These are phyloP conservation scores for Epichloe brachyelytri DNA, from an alignment of 2,329 filamentous ascomycete genomes.

Conservation along the genomic window DNA sequence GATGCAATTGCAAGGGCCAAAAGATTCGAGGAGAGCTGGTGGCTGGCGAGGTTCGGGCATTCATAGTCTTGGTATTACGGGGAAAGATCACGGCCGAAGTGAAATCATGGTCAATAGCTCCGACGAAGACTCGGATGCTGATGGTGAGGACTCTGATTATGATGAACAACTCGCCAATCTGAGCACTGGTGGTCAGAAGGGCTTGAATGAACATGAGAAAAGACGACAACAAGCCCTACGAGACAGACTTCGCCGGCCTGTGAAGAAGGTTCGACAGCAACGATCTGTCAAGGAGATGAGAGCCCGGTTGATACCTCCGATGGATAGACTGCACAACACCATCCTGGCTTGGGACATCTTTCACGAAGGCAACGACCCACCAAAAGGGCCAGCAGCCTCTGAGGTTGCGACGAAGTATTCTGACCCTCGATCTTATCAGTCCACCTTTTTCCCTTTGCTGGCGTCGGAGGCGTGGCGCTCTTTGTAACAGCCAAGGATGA, in stretches of 20 bases:
- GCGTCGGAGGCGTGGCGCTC: conserved; percentile 93
- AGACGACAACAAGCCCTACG: conserved; percentile 35
- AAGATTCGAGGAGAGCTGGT: conserved; percentile 23
- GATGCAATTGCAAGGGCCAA: conserved; percentile 59
- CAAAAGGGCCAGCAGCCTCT: conserved; percentile 59
- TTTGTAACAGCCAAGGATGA: conserved; percentile 82
- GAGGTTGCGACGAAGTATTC: conserved; percentile 67
- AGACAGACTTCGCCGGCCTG: conserved; percentile 51
- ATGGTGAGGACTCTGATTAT: conserved; percentile 44
- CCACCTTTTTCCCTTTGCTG: conserved; percentile 80
- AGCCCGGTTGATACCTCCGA: conserved; percentile 78
- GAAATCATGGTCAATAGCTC: conserved; percentile 86
- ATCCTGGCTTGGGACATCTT: conserved; percentile 95
- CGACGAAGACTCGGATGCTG: conserved; percentile 60
- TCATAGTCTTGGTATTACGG: conserved; percentile 55
- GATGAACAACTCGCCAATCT: conserved; percentile 37
- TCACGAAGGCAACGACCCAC: conserved; percentile 74
- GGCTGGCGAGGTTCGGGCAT: conserved; percentile 63
- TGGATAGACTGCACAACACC: conserved; percentile 70
- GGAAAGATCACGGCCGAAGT: conserved; percentile 69
- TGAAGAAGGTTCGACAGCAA: conserved; percentile 70
- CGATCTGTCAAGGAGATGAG: conserved; percentile 88
- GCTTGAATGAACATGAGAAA: conserved; percentile 33
- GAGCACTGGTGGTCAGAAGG: conserved; percentile 34
- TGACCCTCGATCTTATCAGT: conserved; percentile 67